Evolutionary conservation across 495 filamentous ascomycete species (phyloP).

Genomic region (Symbiotaphrina buchneri): DNA sequence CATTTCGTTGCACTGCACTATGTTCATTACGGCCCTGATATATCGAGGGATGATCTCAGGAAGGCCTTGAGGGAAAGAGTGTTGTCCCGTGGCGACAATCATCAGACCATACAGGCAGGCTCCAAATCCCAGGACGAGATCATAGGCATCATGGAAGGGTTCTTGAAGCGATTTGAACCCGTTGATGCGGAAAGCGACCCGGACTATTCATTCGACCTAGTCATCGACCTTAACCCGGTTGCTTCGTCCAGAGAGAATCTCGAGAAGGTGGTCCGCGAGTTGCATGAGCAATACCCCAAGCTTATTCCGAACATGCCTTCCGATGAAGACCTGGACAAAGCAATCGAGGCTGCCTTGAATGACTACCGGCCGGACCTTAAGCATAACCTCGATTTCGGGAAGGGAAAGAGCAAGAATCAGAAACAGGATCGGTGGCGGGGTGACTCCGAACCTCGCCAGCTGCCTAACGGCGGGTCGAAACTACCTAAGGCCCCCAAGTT

Average conservation of each 20-base stretch:
- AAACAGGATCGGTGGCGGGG: no score
- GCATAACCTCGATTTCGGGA: conserved; percentile 36
- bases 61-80: conserved; percentile 61
- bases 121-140: conserved; percentile 42
- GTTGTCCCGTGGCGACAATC: conserved; percentile 74
- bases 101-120: conserved; percentile 87
- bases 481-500: conserved; percentile 25
- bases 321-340: conserved; percentile 52
- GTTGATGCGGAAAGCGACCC: conserved; percentile 37
- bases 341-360: conserved; percentile 51
- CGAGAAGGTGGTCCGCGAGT: conserved; percentile 45
- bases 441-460: conserved; percentile 10
- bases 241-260: conserved; percentile 65
- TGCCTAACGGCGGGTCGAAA: conserved; percentile 6
- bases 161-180: conserved; percentile 65
- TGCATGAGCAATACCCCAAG: conserved; percentile 51
- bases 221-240: conserved; percentile 69
- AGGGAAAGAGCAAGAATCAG: conserved; percentile 17
- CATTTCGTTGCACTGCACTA: conserved; percentile 83
- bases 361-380: conserved; percentile 59
- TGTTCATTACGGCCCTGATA: conserved; percentile 45
- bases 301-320: conserved; percentile 52
- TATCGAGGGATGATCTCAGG: conserved; percentile 34
- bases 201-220: conserved; percentile 53
- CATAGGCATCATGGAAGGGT: conserved; percentile 85